These are phyloP conservation scores for Brassica balearica DNA, from an alignment of 441 rosid genomes.

Conservation along the genomic window DNA sequence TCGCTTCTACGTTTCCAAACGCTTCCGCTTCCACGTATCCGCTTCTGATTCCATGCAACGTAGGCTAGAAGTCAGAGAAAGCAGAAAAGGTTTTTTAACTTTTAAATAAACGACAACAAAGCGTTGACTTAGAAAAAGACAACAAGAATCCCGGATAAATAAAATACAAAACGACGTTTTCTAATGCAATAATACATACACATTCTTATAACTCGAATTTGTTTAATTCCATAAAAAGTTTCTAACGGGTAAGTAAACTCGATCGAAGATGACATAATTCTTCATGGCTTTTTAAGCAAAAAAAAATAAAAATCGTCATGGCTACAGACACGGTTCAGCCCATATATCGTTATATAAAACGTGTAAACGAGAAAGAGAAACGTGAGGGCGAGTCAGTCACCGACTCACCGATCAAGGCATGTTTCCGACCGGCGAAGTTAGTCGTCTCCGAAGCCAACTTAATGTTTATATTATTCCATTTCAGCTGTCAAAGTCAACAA, in stretches of 20 bases:
- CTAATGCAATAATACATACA: background rate
- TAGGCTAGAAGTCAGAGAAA: background rate
- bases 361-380: background rate
- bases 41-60: too few species aligned
- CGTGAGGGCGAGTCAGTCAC: constrained; percentile 17
- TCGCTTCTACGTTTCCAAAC: too few species aligned
- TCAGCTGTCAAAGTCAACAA: constrained; percentile 24
- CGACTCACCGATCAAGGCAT: constrained; percentile 1
- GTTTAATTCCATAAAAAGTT: background rate
- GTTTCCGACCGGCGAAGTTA: background rate
- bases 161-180: background rate
- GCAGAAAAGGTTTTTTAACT: background rate
- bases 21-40: too few species aligned
- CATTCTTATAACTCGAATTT: background rate
- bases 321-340: too few species aligned
- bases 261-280: background rate
- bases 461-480: background rate
- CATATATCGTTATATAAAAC: background rate
- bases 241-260: background rate
- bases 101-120: constrained; percentile 14
- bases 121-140: constrained; percentile 11
- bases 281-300: background rate
- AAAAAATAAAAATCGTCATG: too few species aligned
- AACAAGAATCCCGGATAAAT: background rate
- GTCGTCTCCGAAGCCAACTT: background rate